Evolutionary conservation across 768 basidiomycete genomes (phyloP), one percentile per base, ranked within the genome.

Genomic region (Porpolomopsis calyptriformis): DNA sequence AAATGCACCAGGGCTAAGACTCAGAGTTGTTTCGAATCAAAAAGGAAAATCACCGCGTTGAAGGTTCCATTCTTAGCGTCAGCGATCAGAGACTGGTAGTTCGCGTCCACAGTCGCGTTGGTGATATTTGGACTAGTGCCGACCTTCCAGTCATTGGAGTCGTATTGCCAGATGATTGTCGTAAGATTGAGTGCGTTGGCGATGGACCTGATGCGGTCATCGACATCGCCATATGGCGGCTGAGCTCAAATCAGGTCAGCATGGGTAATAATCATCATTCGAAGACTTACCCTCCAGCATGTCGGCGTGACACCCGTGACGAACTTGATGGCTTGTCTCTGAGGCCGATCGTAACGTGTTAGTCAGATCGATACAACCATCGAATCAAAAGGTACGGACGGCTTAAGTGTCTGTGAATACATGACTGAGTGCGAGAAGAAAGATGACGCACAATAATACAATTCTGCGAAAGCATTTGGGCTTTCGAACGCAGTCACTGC

Each of bases 191-290:
- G 76, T 7, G 71, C 77, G 19, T 77, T 57, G 2, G 81, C 77
- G 47, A 90, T 81, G 27, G 74, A 67, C 26, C 88, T 76, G 35
- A 89, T 77, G 43, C 87, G 82, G 61, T 82, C 80, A 35, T 90
- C 87, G 16, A 82, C 65, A 48, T 82, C 80, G 38, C 80, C 81
- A 50, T 65, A 81, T 1, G 80, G 80, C 26, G 80, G 78, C 74
- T 77, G 47, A 16, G 29, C 22, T 2, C 24, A 22, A 20, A 31
- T 9, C 31, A 1, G 24, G 41, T 43, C 18, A 34, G 25, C 36
- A 43, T 14, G 20, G 10, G n/a, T 16, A 20, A 40, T 20, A n/a
- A 46, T 19, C 18, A 8, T 47, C 12, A 18, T 16, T 27, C 12
- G 2, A 6, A 8, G 4, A 63, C 68, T 38, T 49, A 77, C 76